Base-by-base conservation (phyloP, 2,329 filamentous ascomycete genomes). In the Pseudogymnoascus sp. region DNA sequence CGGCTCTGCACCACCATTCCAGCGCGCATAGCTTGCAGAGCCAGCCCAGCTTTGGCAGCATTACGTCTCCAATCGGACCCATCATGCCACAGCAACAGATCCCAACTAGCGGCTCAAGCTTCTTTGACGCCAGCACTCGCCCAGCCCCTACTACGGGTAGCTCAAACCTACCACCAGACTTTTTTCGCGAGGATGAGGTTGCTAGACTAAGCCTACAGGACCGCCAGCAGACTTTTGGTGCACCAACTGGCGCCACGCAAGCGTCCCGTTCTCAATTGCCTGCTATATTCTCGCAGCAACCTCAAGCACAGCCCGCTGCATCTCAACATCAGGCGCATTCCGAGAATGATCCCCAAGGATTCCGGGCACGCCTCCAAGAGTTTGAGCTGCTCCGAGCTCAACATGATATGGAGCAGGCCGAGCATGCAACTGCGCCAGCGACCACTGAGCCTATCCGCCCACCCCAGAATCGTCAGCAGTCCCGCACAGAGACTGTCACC, bases 21-120 rank as follows among this genome's bases (percentile, higher is more conserved):
- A 97, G 93, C 73, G 91, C 91, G 8, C 93, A 97, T 69, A 97
- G 93, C 73, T 82, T 99, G 65, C 95, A 99, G 73, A 97, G 92
- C 73, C 95, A 99, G 76, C 93, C 93, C 21, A 97, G 93, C 77
- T 97, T 95, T 73, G 91, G 93, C 17, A 97, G 90, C 76, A 96
- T 99, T 68, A 87, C 91, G 2, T 96, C 92, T n/a, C 92, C 93
- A 1, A 85, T 88, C 64, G 86, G 85, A 10, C 86, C 78, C 5
- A 72, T 75, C 67, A 42, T 80, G 74, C 83, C 62, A 81, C 85
- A 66, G 80, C 83, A 82, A 1, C 80, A 83, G 13, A 81, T 87
- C 60, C 83, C 84, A 64, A 65, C 67, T 47, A 66, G 67, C n/a
- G 79, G 83, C 5, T 79, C 84, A 36, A 85, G 85, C 38, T 93